These are phyloP conservation scores for Schizopora paradoxa DNA, from an alignment of 1,284 basidiomycete genomes.

Conservation along the genomic window DNA sequence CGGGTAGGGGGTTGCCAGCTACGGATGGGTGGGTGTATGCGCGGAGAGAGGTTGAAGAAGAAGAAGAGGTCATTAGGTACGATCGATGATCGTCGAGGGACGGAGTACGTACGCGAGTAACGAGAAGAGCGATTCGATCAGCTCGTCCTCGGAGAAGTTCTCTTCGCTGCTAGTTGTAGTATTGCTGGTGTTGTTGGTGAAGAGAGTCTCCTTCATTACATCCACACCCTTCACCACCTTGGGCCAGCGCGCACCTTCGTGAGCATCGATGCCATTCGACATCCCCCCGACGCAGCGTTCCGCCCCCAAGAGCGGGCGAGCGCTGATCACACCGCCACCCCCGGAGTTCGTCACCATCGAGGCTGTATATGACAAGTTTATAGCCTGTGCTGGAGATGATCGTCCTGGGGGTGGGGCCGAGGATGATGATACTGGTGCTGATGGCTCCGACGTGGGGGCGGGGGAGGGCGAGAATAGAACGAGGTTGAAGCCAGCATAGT, in stretches of 20 bases:
- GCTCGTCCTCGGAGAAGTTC: slow-evolving; percentile 39
- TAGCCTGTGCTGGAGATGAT: background rate
- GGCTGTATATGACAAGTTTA: slow-evolving; percentile 41
- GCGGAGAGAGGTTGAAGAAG: too few relatives aligned
- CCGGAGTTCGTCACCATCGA: slow-evolving; percentile 63
- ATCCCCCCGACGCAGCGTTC: slow-evolving; percentile 52
- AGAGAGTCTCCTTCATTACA: slow-evolving; percentile 39
- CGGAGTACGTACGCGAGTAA: slow-evolving; percentile 47
- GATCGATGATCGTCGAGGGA: background rate
- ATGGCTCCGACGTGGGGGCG: background rate
- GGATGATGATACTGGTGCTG: background rate
- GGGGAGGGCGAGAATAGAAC: slow-evolving; percentile 51
- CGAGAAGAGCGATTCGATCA: slow-evolving; percentile 54
- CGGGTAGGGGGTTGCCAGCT: background rate
- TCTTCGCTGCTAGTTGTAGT: slow-evolving; percentile 14
- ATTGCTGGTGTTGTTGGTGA: slow-evolving; percentile 30
- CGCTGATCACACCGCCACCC: slow-evolving; percentile 52
- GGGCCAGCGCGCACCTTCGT: slow-evolving; percentile 56
- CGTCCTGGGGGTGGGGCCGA: too few relatives aligned
- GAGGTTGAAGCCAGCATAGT: slow-evolving; percentile 75
- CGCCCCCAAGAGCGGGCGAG: slow-evolving; percentile 42
- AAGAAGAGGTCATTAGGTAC: background rate
- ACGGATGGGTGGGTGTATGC: too few relatives aligned
- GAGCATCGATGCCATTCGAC: slow-evolving; percentile 67
- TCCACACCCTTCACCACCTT: slow-evolving; percentile 58